These are phyloP conservation scores for Phialophora verrucosa DNA, from an alignment of 2,329 filamentous ascomycete genomes.

Conservation along the genomic window DNA sequence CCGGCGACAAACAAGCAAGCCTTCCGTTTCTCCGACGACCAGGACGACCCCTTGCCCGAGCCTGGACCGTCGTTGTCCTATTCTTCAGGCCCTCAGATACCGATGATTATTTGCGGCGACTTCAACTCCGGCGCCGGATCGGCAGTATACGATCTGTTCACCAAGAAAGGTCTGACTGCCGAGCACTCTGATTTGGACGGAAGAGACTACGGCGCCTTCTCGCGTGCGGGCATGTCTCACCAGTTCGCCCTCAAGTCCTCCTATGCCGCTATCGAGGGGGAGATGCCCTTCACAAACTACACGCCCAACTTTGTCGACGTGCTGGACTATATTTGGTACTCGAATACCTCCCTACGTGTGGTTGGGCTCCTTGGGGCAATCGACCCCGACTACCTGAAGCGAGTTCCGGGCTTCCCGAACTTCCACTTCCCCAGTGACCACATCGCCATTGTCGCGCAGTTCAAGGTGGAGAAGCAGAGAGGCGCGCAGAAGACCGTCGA, in stretches of 20 bases:
- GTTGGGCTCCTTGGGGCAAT: constrained; percentile 84
- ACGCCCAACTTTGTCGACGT: constrained; percentile 90
- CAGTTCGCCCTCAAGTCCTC: constrained; percentile 92
- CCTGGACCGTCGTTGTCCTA: constrained; percentile 87
- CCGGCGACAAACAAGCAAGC: constrained; percentile 77
- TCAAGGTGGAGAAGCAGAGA: constrained; percentile 85
- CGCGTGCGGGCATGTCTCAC: constrained; percentile 87
- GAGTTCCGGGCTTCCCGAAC: constrained; percentile 89
- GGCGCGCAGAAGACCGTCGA: constrained; percentile 71
- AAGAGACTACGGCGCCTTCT: constrained; percentile 91
- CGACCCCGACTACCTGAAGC: constrained; percentile 81
- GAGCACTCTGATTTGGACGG: constrained; percentile 79
- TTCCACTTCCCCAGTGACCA: constrained; percentile 95
- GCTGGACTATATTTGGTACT: constrained; percentile 98
- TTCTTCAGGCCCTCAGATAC: constrained; percentile 82
- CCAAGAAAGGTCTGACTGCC: constrained; percentile 76
- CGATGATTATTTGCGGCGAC: constrained; percentile 88
- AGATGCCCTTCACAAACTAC: constrained; percentile 95
- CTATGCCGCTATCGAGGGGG: constrained; percentile 77
- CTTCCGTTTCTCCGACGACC: constrained; percentile 58
- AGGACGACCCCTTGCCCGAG: constrained; percentile 63
- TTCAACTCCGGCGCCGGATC: constrained; percentile 91
- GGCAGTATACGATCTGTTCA: constrained; percentile 88
- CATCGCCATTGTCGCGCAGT: constrained; percentile 85
- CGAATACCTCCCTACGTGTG: constrained; percentile 84